Evolutionary conservation across 106 monocot species (phyloP), one percentile per base, ranked within the genome.

Genomic region (Alisma plantagoaquatica): DNA sequence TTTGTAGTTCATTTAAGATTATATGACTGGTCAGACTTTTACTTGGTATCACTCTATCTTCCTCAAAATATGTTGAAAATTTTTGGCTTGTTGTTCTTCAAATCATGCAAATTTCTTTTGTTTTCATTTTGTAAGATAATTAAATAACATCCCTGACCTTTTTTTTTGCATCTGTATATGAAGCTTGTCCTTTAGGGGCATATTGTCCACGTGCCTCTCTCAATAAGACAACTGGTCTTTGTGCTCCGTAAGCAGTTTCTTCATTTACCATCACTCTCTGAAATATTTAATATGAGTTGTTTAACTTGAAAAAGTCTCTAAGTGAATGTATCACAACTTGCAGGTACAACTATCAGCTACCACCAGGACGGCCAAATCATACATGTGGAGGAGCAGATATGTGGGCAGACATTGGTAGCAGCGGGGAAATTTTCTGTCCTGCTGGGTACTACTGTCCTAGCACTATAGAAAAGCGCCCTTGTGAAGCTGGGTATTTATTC

Each of bases 131-230:
- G n/a, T n/a, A n/a, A n/a, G n/a, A n/a, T n/a, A n/a, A n/a, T n/a
- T n/a, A n/a, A n/a, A n/a, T n/a, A n/a, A n/a, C n/a, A n/a, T n/a
- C n/a, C n/a, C n/a, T n/a, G n/a, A n/a, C n/a, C n/a, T n/a, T n/a
- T n/a, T n/a, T n/a, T n/a, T n/a, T n/a, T n/a, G n/a, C n/a, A n/a
- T 65, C 27, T 41, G 49, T 17, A 62, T 51, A 35, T 66, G 53
- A 60, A 90, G 89, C 89, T 55, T 90, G 89, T 63, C 89, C 89
- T 8, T 48, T 91, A 17, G 91, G 91, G 16, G 56, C 91, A 27
- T 91, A 78, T 54, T 91, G 91, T 54, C 91, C 89, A 19, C 56
- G 64, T 26, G 79, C 73, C 26, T 74, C 54, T 28, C 46, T 83
- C 45, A 84, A 83, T 50, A 70, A 33, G 17, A 76, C 76, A 19